Conservation (phyloP, 2,329 filamentous ascomycete genomes). For the Diplodia sapinea region DNA sequence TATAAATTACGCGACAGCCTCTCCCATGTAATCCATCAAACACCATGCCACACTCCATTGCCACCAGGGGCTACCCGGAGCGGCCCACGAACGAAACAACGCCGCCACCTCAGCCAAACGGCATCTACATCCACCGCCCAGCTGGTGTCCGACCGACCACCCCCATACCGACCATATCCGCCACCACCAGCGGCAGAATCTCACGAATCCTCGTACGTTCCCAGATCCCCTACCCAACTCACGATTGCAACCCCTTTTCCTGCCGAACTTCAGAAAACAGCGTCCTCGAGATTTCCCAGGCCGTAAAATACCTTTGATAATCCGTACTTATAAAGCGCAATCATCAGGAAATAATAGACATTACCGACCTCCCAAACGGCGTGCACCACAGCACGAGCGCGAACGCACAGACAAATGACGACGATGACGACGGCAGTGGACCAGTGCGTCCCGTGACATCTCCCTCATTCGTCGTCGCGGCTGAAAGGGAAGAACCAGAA, state of each 20-base stretch:
- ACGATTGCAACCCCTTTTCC: neutral
- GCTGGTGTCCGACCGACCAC: neutral
- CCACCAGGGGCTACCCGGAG: neutral
- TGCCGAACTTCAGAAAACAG: too few relatives aligned
- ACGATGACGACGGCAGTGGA: neutral
- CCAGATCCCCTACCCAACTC: neutral
- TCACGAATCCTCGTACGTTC: neutral
- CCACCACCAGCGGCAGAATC: neutral
- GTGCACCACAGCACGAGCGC: neutral
- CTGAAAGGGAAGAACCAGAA: neutral
- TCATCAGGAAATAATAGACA: conserved; percentile 5
- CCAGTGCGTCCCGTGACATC: neutral
- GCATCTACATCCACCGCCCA: neutral
- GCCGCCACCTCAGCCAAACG: neutral
- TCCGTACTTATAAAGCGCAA: neutral
- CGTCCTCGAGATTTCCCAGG: too few relatives aligned
- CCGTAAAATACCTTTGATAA: neutral
- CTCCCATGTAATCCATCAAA: neutral
- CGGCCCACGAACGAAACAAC: neutral
- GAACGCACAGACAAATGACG: neutral
- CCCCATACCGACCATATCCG: neutral
- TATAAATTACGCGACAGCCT: neutral
- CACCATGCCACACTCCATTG: neutral
- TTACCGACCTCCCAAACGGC: conserved; percentile 16
- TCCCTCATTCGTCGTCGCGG: neutral